These are phyloP conservation scores for Orobanche coerulescens DNA, from an alignment of 257 asterid species.

Conservation along the genomic window DNA sequence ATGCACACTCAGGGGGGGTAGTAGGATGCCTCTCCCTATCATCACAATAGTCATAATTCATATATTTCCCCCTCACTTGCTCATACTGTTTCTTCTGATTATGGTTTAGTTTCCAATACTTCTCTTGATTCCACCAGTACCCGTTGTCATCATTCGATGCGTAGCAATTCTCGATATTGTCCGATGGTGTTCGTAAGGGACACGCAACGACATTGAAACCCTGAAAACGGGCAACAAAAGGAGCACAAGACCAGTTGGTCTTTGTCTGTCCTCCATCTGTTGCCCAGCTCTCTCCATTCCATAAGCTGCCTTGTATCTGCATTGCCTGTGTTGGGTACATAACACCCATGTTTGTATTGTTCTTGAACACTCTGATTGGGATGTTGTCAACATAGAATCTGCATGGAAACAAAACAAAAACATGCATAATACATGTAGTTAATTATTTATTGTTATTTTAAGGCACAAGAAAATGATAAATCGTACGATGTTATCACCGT, in stretches of 20 bases:
- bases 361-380: conserved; percentile 59
- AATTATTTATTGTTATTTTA: too few species aligned
- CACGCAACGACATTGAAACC: conserved; percentile 40
- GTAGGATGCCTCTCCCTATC: conserved; percentile 33
- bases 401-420: not conserved
- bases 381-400: conserved; percentile 57
- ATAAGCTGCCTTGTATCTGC: conserved; percentile 47
- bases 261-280: conserved; percentile 53
- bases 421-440: not conserved
- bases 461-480: too few species aligned
- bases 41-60: conserved; percentile 59
- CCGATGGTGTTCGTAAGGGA: not conserved
- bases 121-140: conserved; percentile 39
- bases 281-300: conserved; percentile 62
- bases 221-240: conserved; percentile 46
- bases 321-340: conserved; percentile 45
- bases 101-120: conserved; percentile 25
- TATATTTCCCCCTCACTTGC: conserved; percentile 23
- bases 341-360: conserved; percentile 33
- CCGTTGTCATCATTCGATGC: too few species aligned
- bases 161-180: conserved; percentile 14
- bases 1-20: conserved; percentile 41
- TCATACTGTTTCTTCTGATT: conserved; percentile 16
- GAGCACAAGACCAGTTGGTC: conserved; percentile 50
- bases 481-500: too few species aligned